Evolutionary conservation across 495 filamentous ascomycete species (phyloP), one percentile per base, ranked within the genome.

Genomic region (Hypoxylon subgilvum): DNA sequence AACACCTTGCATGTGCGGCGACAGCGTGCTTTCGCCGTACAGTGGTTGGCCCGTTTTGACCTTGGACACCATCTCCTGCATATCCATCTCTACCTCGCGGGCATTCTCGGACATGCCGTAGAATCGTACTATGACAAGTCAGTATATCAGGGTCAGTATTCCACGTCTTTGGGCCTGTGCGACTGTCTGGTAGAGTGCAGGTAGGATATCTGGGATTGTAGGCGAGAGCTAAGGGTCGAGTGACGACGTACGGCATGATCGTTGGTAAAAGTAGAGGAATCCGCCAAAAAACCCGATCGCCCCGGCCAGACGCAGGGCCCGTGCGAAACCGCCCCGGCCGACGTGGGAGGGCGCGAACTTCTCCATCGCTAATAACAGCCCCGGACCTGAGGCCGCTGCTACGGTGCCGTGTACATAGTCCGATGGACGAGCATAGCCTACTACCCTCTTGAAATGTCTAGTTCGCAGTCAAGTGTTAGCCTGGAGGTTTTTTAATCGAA

Each of bases 21-120:
- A 87, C 50, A 96, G 70, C 17, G 74, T 76, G 49, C 88, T 91
- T 48, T 78, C 82, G 52, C 94, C 94, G 72, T 98, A 98, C n/a
- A 97, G 75, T 14, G 95, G 85, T 74, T 96, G 82, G 40, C 91
- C 92, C 41, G 78, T 84, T 80, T 97, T 97, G 65, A 97, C 92
- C 71, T 90, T 92, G 68, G 85, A 83, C 3, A 96, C 92, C 94
- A 98, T 98, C 79, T 98, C 94, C 49, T 83, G 84, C 91, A 96
- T 98, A 70, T 98, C 94, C 86, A 93, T 88, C 32, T 96, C 90
- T 22, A 92, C 77, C 69, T 98, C 94, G 51, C 95, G 85, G 35
- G 84, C 74, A 76, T 98, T 97, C 71, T 98, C 94, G 25, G 82
- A 84, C 76, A 90, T 88, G 58, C 94, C 94, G 80, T 96, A 96